Base-by-base conservation (phyloP, 768 basidiomycete genomes). In the Erythrobasidium yunnanense region DNA sequence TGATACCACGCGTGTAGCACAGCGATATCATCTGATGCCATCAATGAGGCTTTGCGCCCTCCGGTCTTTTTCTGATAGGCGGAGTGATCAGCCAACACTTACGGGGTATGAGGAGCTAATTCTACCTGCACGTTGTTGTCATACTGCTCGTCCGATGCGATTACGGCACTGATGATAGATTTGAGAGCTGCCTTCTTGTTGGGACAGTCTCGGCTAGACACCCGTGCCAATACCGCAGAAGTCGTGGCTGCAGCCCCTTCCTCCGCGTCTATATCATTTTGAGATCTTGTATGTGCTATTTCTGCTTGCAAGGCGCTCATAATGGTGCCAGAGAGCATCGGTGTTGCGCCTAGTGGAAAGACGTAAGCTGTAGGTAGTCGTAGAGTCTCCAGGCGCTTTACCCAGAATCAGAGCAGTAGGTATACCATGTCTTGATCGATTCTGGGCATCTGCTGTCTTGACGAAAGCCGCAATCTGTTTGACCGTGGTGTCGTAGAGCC, bases 1-100 rank as follows among this genome's bases (percentile, higher is more conserved):
- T 52, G 25, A 30, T 63, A 67, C 66, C 66, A 67, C 1, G 58
- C 62, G 7, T 20, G 35, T n/a, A 63, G 51, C 7, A 53, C 42
- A 6, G 23, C 33, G 20, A 65, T 53, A 65, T 68, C 67, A n/a
- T 68, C 67, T n/a, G 20, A 7, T 15, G 67, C 58, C 2, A 53
- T 11, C 32, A 65, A 33, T 6, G 58, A 34, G 20, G 62, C 17
- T 30, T 67, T 67, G 17, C 6, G 56, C 20, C 22, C 47, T 5
- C 60, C 49, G 3, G 42, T 32, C 18, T 13, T 23, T 32, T 35
- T 4, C 45, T 51, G 17, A 8, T 22, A 46, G 22, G 17, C 34
- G 32, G 17, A 13, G 29, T 20, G 22, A 47, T 32, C 55, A 57
- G 55, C n/a, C 22, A 8, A 8, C 30, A 17, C 5, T 4, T 57